Conservation (phyloP, 2,329 filamentous ascomycete species). For the Pseudocercospora fijiensis region DNA sequence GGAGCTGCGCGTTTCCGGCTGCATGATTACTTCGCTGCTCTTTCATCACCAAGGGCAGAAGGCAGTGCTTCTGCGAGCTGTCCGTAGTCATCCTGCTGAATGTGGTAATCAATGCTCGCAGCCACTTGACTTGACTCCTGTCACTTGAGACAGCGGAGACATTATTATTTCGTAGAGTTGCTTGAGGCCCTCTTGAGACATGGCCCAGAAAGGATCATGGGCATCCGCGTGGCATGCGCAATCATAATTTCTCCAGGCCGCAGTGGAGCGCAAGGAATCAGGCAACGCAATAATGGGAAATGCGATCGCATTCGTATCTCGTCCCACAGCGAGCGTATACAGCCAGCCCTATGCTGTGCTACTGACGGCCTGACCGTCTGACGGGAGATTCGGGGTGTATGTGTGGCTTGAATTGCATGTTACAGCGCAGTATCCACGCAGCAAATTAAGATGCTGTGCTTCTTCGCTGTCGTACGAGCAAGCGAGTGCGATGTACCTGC, state of each 20-base stretch:
- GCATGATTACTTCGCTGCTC: conserved; percentile 11
- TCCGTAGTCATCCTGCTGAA: background rate
- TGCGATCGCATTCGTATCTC: conserved; percentile 5
- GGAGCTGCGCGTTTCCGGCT: conserved; percentile 16
- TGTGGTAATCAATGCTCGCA: conserved; percentile 6
- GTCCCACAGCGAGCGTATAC: conserved; percentile 1
- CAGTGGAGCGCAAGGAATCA: conserved; percentile 6
- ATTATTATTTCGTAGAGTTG: conserved; percentile 5
- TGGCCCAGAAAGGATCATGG: conserved; percentile 7
- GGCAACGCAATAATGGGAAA: background rate
- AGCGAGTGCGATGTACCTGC: background rate
- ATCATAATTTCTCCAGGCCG: conserved; percentile 12
- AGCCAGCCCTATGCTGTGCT: background rate
- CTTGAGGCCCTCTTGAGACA: conserved; percentile 14
- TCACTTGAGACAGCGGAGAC: background rate
- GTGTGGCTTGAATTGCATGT: background rate
- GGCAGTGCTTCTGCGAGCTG: conserved; percentile 10
- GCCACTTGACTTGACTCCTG: background rate
- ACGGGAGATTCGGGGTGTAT: background rate
- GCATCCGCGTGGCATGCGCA: conserved; percentile 1
- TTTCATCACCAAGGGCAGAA: too few species aligned
- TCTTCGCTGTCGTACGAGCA: conserved; percentile 1
- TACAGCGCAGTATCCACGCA: background rate
- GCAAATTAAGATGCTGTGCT: too few species aligned
- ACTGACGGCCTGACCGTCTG: conserved; percentile 1